phyloP scores from a whole-genome alignment of 768 basidiomycete species.

The Tephrocybe sp. region DNA sequence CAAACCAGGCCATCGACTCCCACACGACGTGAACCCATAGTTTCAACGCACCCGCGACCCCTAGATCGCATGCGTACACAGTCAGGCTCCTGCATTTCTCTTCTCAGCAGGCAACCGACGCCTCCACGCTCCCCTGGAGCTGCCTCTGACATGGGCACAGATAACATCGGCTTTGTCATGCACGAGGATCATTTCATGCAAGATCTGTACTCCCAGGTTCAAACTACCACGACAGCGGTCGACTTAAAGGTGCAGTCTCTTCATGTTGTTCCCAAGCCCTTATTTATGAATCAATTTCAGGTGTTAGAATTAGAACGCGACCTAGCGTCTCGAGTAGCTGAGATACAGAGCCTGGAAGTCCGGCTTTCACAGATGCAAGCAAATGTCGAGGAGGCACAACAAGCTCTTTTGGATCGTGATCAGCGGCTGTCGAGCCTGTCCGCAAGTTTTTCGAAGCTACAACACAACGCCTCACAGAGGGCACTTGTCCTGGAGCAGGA shows the following conservation, averaged over 20 bases:
- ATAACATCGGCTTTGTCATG: not conserved
- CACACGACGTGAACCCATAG: conserved; percentile 6
- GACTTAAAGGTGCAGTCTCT: conserved; percentile 7
- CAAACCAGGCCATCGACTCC: conserved; percentile 5
- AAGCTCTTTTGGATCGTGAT: conserved; percentile 24
- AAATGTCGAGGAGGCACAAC: conserved; percentile 17
- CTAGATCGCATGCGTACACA: conserved; percentile 33
- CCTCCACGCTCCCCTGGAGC: conserved; percentile 37
- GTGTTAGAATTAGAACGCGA: conserved; percentile 19
- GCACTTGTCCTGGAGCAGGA: conserved; percentile 9
- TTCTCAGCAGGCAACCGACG: conserved; percentile 48
- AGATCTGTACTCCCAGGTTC: not conserved
- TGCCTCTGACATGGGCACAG: not conserved
- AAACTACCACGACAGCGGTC: not conserved
- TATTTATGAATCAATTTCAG: conserved; percentile 13
- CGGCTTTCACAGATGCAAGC: conserved; percentile 19
- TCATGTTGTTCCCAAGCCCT: no score
- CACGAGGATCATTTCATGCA: conserved; percentile 1
- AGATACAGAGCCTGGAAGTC: conserved; percentile 18
- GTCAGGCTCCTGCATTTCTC: conserved; percentile 48
- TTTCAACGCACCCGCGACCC: conserved; percentile 8
- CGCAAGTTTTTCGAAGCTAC: conserved; percentile 17
- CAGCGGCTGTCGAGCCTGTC: conserved; percentile 23
- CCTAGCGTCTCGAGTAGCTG: conserved; percentile 14
- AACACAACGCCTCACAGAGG: conserved; percentile 15